A percentile compares a stretch with the other conserved stretches of the same genome.
Conservation (phyloP, 2,329 filamentous ascomycete genomes). For the Cryphonectria nitschkei region DNA sequence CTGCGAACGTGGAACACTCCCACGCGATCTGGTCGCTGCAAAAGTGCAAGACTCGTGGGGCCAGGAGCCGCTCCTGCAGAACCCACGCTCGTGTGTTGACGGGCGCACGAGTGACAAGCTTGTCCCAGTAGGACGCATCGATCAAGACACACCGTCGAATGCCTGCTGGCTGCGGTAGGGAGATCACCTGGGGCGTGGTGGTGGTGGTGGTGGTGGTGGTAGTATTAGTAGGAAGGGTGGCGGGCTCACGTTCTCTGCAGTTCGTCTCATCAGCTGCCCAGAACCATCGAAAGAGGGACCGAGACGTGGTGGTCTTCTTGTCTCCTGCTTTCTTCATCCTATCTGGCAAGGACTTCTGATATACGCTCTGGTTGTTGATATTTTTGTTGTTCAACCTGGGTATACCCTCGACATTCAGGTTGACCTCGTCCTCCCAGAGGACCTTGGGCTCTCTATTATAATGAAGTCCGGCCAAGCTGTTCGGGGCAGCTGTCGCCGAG, state of each 20-base stretch:
- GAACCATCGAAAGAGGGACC: too few relatives aligned
- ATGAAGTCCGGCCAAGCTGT: conserved; percentile 25
- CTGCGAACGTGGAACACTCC: conserved; percentile 30
- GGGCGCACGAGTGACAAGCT: conserved; percentile 9
- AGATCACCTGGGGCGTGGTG: too few relatives aligned
- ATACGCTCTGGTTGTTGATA: too few relatives aligned
- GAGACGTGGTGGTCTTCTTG: too few relatives aligned
- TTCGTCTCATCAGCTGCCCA: too few relatives aligned
- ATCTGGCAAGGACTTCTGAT: too few relatives aligned
- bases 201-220: too few relatives aligned
- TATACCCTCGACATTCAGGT: conserved; percentile 6
- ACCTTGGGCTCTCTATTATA: conserved; percentile 1
- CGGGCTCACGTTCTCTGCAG: too few relatives aligned
- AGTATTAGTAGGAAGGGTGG: too few relatives aligned
- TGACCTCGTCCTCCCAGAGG: conserved; percentile 17
- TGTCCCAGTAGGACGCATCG: conserved; percentile 20
- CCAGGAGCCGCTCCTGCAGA: conserved; percentile 33
- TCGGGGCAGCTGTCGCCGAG: conserved; percentile 27
- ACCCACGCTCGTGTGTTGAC: conserved; percentile 33
- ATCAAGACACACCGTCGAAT: neutral
- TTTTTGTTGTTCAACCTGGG: neutral
- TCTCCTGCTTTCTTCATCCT: too few relatives aligned
- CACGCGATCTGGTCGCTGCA: conserved; percentile 30
- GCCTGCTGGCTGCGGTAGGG: too few relatives aligned
- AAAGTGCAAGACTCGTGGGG: conserved; percentile 33